These are phyloP conservation scores for Sphenostylis stenocarpa DNA, from an alignment of 306 rosid species.

Conservation along the genomic window DNA sequence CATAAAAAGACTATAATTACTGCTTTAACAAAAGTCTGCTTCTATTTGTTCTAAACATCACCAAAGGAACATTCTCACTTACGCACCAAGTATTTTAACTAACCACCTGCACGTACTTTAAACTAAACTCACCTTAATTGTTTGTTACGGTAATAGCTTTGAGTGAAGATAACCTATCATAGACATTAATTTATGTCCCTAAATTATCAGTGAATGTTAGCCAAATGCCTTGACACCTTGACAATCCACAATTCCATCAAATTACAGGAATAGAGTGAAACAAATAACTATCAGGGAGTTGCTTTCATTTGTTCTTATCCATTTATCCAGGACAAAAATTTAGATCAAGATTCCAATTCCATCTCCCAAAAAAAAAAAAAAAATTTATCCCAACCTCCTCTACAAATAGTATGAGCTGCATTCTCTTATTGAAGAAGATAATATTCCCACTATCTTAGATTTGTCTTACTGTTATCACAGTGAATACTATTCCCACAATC, in stretches of 20 bases:
- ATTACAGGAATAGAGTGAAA: neutral
- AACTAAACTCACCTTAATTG: neutral
- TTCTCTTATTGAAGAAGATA: neutral
- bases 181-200: neutral
- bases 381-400: neutral
- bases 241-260: neutral
- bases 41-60: neutral
- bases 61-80: neutral
- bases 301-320: constrained; percentile 2
- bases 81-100: neutral
- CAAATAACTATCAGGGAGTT: neutral
- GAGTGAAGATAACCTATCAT: neutral
- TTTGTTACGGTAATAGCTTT: neutral
- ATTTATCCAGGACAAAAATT: neutral
- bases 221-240: neutral
- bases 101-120: neutral
- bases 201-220: neutral
- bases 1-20: neutral
- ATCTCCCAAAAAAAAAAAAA: no score
- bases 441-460: neutral
- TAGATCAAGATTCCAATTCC: neutral
- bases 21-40: neutral
- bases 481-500: neutral
- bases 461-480: constrained; percentile 7
- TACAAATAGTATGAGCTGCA: neutral